phyloP scores from a whole-genome alignment of 176 grass and related monocot genomes.

The Zoysia pacifica region DNA sequence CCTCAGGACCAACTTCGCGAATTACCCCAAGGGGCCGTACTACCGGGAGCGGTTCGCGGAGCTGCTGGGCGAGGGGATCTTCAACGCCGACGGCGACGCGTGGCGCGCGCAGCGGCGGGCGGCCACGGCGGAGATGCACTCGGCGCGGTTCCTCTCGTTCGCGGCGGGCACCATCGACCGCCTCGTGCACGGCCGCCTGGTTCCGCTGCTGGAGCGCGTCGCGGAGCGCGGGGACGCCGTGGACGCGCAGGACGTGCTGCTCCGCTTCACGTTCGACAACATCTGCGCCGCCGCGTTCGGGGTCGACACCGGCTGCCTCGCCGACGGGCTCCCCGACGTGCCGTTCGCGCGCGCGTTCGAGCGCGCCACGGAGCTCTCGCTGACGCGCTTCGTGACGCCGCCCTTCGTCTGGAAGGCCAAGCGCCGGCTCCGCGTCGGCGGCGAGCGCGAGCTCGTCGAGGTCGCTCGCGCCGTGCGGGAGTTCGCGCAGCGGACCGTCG shows the following conservation, averaged over 20 bases:
- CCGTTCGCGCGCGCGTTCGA: constrained; percentile 88
- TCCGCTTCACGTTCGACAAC: constrained; percentile 91
- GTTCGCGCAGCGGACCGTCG: constrained; percentile 63
- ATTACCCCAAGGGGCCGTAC: constrained; percentile 89
- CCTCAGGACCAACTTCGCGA: constrained; percentile 64
- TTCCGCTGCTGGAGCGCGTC: constrained; percentile 46
- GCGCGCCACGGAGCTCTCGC: constrained; percentile 67
- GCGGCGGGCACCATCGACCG: constrained; percentile 46
- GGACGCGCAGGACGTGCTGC: constrained; percentile 84
- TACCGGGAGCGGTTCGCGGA: constrained; percentile 80
- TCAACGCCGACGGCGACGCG: constrained; percentile 70
- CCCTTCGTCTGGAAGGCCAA: constrained; percentile 85
- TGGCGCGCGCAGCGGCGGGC: constrained; percentile 81
- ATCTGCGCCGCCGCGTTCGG: constrained; percentile 80
- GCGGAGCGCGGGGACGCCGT: constrained; percentile 7
- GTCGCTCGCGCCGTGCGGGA: constrained; percentile 53
- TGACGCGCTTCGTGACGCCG: constrained; percentile 69
- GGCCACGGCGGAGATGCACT: constrained; percentile 80
- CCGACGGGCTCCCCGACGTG: constrained; percentile 63
- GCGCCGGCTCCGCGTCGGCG: constrained; percentile 49
- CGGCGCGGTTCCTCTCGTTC: constrained; percentile 59
- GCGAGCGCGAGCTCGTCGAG: constrained; percentile 57
- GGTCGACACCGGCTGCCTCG: constrained; percentile 71
- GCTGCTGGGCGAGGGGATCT: constrained; percentile 85
- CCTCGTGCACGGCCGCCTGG: constrained; percentile 48